phyloP scores from a whole-genome alignment of 192 early-diverging fungal species.

The Entophlyctis helioformis region DNA sequence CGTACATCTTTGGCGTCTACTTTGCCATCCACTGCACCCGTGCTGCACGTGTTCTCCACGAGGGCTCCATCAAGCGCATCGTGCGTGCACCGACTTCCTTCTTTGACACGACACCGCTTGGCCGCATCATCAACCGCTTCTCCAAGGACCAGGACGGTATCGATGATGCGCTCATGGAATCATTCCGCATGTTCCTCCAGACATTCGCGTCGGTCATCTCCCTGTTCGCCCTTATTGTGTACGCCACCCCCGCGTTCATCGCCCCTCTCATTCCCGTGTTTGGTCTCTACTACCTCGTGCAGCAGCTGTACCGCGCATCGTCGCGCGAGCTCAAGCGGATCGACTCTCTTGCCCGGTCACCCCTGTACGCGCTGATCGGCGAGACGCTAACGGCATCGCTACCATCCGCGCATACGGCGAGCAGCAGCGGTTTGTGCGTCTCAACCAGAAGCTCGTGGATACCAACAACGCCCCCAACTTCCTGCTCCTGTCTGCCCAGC shows the following conservation, averaged over 20 bases:
- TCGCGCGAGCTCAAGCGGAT: slow-evolving; percentile 26
- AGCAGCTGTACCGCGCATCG: slow-evolving; percentile 22
- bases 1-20: slow-evolving; percentile 31
- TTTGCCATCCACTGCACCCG: slow-evolving; percentile 39
- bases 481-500: slow-evolving; percentile 8
- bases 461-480: slow-evolving; percentile 9
- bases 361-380: slow-evolving; percentile 9
- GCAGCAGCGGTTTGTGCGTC: slow-evolving; percentile 3
- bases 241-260: slow-evolving; percentile 33
- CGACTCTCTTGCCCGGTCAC: slow-evolving; percentile 19
- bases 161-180: slow-evolving; percentile 49
- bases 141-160: slow-evolving; percentile 50
- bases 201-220: slow-evolving; percentile 33
- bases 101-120: slow-evolving; percentile 55
- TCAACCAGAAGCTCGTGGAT: slow-evolving; percentile 3
- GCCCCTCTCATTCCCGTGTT: slow-evolving; percentile 41
- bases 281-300: slow-evolving; percentile 57
- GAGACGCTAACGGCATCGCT: slow-evolving; percentile 38
- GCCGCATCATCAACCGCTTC: slow-evolving; percentile 46
- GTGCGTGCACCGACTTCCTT: slow-evolving; percentile 62
- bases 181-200: slow-evolving; percentile 38
- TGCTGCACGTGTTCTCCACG: slow-evolving; percentile 53
- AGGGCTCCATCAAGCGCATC: slow-evolving; percentile 44
- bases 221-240: slow-evolving; percentile 48
- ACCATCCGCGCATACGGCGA: slow-evolving; percentile 59